Evolutionary conservation across 129 eudicot species (phyloP).

Genomic region (Saussurea involucrata): DNA sequence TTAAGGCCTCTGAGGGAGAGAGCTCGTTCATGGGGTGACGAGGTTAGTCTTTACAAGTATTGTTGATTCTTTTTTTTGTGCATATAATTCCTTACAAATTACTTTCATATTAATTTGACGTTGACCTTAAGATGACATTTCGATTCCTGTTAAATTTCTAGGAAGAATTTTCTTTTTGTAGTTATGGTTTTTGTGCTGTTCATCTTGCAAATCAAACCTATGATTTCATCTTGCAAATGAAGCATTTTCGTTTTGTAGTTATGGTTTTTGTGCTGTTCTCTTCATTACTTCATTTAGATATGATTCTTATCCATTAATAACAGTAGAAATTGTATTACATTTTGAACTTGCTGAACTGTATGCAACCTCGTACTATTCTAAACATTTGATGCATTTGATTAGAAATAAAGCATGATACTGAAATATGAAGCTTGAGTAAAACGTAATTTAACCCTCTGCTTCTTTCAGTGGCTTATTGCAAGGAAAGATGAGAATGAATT

Average conservation of each 20-base stretch:
- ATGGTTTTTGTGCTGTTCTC: neutral
- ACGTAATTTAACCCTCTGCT: constrained; percentile 2
- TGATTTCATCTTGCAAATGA: neutral
- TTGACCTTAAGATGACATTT: neutral
- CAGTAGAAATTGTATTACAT: neutral
- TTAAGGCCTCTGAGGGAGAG: constrained; percentile 80
- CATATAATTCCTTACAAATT: neutral
- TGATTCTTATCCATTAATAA: neutral
- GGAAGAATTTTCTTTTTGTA: neutral
- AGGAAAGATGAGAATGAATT: constrained; percentile 71
- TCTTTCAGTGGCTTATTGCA: constrained; percentile 81
- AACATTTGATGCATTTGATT: neutral
- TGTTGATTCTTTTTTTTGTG: neutral
- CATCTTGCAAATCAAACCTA: neutral
- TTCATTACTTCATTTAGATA: neutral
- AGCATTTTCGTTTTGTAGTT: neutral
- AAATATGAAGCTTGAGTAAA: neutral
- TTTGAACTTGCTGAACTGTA: neutral
- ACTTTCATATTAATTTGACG: neutral
- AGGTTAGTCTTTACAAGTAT: constrained; percentile 44
- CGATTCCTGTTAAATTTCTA: neutral
- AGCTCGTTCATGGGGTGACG: constrained; percentile 80
- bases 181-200: too few relatives aligned
- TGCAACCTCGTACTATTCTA: neutral
- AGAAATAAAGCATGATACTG: neutral